Conservation (phyloP, 2,329 filamentous ascomycete genomes). For the Lasiodiplodia gonubiensis region DNA sequence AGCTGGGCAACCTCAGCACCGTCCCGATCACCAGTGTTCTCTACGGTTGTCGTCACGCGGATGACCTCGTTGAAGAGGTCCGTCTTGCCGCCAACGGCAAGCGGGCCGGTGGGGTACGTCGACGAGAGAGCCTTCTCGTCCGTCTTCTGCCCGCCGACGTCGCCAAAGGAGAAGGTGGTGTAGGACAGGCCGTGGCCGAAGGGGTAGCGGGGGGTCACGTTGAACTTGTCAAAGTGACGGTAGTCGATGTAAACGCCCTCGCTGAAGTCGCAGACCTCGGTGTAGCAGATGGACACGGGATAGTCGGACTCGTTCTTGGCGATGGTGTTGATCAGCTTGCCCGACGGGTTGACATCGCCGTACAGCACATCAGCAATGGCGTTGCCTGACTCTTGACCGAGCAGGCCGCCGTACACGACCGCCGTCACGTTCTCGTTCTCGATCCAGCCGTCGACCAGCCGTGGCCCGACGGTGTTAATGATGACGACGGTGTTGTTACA, state of each 20-base stretch:
- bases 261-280: constrained; percentile 34
- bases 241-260: constrained; percentile 56
- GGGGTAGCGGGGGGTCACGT: constrained; percentile 44
- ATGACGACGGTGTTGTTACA: constrained; percentile 71
- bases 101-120: constrained; percentile 32
- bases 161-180: constrained; percentile 23
- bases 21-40: constrained; percentile 31
- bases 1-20: constrained; percentile 34
- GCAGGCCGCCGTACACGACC: constrained; percentile 22
- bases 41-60: constrained; percentile 28
- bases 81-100: constrained; percentile 15
- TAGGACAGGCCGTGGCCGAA: constrained; percentile 29
- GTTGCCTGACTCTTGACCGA: constrained; percentile 71
- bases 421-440: constrained; percentile 26
- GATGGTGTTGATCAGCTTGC: constrained; percentile 85
- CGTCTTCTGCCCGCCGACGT: constrained; percentile 38
- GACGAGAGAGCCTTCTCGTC: background rate
- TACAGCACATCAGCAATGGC: constrained; percentile 81
- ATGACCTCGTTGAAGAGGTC: constrained; percentile 24
- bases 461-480: constrained; percentile 46
- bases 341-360: constrained; percentile 76
- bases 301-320: constrained; percentile 75
- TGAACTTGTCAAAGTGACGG: constrained; percentile 49
- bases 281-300: constrained; percentile 17
- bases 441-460: constrained; percentile 27